Percentiles rank a stretch among this genome's conserved stretches.
Evolutionary conservation across 331 rosid genomes (phyloP).

Genomic region (Ulmus americana): DNA sequence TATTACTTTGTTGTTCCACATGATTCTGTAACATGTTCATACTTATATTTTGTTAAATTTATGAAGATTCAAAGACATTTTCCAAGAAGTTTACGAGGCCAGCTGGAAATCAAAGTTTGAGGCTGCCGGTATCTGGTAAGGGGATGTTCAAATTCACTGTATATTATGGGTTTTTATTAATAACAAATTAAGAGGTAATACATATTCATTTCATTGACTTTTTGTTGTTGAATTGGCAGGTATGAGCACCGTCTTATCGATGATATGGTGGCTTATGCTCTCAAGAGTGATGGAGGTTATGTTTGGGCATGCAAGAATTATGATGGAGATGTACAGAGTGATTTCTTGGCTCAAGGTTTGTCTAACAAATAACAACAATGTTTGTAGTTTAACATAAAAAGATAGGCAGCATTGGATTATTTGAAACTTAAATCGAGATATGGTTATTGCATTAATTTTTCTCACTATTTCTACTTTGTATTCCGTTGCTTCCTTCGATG

Average conservation of each 20-base stretch:
- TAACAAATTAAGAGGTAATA: background rate
- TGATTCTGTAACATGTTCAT: background rate
- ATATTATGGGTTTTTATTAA: background rate
- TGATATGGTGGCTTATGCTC: conserved; percentile 96
- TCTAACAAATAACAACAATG: conserved; percentile 3
- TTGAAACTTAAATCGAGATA: background rate
- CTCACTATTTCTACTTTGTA: conserved; percentile 3
- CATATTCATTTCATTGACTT: conserved; percentile 12
- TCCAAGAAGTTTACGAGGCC: conserved; percentile 94
- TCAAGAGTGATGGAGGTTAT: conserved; percentile 96
- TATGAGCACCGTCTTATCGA: conserved; percentile 96
- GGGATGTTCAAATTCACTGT: conserved; percentile 4
- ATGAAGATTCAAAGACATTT: conserved; percentile 94
- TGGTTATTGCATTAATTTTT: background rate
- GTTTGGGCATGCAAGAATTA: conserved; percentile 99
- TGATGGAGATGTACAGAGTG: conserved; percentile 98
- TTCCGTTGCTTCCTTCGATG: conserved; percentile 7
- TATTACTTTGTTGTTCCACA: background rate
- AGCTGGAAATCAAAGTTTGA: conserved; percentile 85
- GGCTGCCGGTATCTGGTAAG: conserved; percentile 94
- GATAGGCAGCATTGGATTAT: background rate
- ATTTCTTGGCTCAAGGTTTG: conserved; percentile 95
- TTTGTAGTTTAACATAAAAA: conserved; percentile 1
- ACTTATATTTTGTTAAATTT: conserved; percentile 15
- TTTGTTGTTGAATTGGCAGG: conserved; percentile 43